phyloP scores from a whole-genome alignment of 2,329 filamentous ascomycete genomes.

The Neospermospora avenae region DNA sequence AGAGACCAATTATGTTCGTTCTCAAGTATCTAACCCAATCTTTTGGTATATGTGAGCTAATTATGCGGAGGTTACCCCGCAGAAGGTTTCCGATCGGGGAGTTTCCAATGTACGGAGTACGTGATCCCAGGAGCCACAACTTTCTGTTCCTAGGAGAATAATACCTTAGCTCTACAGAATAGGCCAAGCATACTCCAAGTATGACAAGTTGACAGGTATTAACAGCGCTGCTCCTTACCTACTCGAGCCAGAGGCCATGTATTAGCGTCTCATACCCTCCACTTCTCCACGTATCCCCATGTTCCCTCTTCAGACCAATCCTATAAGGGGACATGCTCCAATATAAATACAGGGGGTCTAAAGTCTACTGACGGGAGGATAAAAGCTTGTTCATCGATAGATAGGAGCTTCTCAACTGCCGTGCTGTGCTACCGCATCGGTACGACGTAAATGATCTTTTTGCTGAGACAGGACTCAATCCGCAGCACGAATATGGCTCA shows the following conservation, averaged over 20 bases:
- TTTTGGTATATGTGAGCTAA: too few relatives aligned
- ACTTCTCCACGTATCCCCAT: conserved; percentile 6
- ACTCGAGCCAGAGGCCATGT: background rate
- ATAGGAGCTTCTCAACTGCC: background rate
- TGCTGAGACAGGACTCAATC: too few relatives aligned
- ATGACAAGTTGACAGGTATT: background rate
- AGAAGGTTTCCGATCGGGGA: background rate
- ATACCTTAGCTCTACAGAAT: too few relatives aligned
- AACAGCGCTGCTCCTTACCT: background rate
- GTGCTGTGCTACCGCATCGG: background rate
- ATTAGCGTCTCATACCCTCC: background rate
- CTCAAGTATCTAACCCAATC: too few relatives aligned
- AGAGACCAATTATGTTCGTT: too few relatives aligned
- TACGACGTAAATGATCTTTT: background rate
- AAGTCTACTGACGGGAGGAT: background rate
- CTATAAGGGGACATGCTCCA: background rate
- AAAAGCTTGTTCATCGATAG: background rate
- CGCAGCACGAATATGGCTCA: background rate
- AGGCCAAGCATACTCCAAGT: background rate
- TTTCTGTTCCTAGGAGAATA: too few relatives aligned
- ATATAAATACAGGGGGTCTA: background rate
- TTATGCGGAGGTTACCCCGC: conserved; percentile 10
- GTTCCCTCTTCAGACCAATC: background rate
- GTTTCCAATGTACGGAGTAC: background rate
- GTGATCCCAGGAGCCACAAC: background rate